Evolutionary conservation across 2,329 filamentous ascomycete genomes (phyloP).

Genomic region (Plectosphaerella sp.): DNA sequence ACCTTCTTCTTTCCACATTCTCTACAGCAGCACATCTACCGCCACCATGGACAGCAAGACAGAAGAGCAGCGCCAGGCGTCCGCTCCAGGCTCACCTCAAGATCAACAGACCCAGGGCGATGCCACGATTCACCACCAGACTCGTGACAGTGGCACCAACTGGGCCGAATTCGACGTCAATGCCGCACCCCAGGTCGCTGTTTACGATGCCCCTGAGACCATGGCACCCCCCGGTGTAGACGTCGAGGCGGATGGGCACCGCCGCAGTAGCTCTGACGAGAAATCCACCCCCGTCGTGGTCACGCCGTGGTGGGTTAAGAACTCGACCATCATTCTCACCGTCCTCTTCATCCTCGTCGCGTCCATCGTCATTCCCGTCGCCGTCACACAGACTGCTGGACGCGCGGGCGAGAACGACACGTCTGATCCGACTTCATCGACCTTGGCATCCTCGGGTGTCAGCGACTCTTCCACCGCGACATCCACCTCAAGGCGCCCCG

Average conservation of each 20-base stretch:
- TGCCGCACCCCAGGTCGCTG: slow-evolving; percentile 6
- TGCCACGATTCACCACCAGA: background rate
- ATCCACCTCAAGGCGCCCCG: background rate
- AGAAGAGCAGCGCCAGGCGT: background rate
- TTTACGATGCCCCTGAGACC: slow-evolving; percentile 7
- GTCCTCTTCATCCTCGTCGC: slow-evolving; percentile 26
- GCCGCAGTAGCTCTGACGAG: background rate
- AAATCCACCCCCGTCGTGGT: background rate
- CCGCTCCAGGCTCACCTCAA: background rate
- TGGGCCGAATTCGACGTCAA: slow-evolving; percentile 6
- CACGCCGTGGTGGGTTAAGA: background rate
- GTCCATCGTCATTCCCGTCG: slow-evolving; percentile 27
- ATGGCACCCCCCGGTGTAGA: background rate
- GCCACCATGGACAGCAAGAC: background rate
- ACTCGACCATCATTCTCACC: background rate
- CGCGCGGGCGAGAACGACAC: background rate
- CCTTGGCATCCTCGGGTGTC: background rate
- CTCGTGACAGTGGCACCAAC: background rate
- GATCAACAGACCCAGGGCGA: background rate
- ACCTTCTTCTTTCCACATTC: too few relatives aligned
- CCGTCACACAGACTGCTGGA: slow-evolving; percentile 23
- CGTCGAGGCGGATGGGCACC: background rate
- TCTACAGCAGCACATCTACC: too few relatives aligned
- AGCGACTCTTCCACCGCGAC: background rate
- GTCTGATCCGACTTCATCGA: background rate